Percentiles rank a stretch among this genome's conserved stretches.
phyloP scores from a whole-genome alignment of 2,329 filamentous ascomycete species.

The Aureobasidium uvarum region DNA sequence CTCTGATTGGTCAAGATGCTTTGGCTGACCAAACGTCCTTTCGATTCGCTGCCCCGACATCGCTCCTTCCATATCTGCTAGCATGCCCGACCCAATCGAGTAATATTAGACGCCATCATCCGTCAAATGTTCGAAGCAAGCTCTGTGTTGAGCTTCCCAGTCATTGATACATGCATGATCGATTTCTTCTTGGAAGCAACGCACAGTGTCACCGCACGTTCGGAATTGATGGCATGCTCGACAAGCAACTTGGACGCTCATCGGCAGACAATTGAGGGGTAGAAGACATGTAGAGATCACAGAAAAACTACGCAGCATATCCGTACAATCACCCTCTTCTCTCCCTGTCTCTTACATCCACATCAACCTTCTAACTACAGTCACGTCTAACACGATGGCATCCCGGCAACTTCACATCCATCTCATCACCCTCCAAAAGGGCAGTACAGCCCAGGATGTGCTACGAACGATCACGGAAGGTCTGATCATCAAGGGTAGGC shows the following conservation, averaged over 20 bases:
- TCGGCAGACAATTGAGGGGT: background rate
- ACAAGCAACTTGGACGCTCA: background rate
- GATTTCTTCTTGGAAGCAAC: background rate
- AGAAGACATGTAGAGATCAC: background rate
- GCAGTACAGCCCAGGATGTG: background rate
- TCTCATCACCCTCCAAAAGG: background rate
- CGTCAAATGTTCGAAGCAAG: background rate
- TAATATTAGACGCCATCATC: background rate
- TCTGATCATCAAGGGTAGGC: background rate
- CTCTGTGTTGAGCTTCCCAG: background rate
- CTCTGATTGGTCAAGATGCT: background rate
- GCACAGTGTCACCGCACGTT: background rate
- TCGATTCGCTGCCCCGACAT: background rate
- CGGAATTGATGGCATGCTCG: background rate
- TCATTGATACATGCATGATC: background rate
- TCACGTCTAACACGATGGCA: background rate
- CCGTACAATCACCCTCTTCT: background rate
- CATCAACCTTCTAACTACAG: background rate
- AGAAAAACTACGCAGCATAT: background rate
- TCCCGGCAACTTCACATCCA: background rate
- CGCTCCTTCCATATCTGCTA: background rate
- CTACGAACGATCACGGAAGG: background rate
- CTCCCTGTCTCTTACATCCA: background rate
- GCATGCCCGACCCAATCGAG: background rate
- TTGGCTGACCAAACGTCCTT: background rate